These are phyloP conservation scores for Clonostachys chloroleuca DNA, from an alignment of 2,329 filamentous ascomycete species.

Conservation along the genomic window DNA sequence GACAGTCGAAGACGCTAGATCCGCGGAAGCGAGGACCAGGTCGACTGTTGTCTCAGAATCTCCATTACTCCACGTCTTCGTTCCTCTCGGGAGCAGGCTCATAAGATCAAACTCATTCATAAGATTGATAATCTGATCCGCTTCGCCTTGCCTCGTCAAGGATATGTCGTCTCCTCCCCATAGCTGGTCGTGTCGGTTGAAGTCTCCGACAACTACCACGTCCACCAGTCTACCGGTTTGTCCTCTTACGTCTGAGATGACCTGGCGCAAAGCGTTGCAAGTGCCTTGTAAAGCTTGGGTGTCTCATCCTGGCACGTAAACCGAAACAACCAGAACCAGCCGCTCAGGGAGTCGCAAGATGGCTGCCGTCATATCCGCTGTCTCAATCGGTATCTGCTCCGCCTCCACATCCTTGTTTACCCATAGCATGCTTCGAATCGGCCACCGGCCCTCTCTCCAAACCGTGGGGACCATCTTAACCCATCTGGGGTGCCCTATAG, in stretches of 20 bases:
- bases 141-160: constrained; percentile 22
- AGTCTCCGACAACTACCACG: constrained; percentile 8
- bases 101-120: constrained; percentile 22
- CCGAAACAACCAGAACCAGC: constrained; percentile 1
- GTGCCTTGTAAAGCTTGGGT: too few species aligned
- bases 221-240: constrained; percentile 1
- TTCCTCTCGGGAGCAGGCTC: constrained; percentile 24
- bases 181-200: constrained; percentile 9
- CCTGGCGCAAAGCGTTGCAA: too few species aligned
- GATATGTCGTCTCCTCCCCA: constrained; percentile 10
- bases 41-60: constrained; percentile 14
- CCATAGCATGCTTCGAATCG: constrained; percentile 21
- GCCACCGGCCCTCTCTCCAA: constrained; percentile 1
- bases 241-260: too few species aligned
- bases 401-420: constrained; percentile 9
- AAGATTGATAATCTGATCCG: constrained; percentile 23
- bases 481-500: constrained; percentile 19
- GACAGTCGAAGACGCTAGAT: constrained; percentile 8
- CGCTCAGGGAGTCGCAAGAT: neutral
- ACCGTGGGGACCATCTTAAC: constrained; percentile 3
- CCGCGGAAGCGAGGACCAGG: constrained; percentile 12
- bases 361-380: neutral
- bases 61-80: constrained; percentile 22
- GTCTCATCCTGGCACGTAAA: constrained; percentile 2
- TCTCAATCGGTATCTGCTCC: neutral